Conservation (phyloP, 768 basidiomycete species). For the Tricholoma bakamatsutake region DNA sequence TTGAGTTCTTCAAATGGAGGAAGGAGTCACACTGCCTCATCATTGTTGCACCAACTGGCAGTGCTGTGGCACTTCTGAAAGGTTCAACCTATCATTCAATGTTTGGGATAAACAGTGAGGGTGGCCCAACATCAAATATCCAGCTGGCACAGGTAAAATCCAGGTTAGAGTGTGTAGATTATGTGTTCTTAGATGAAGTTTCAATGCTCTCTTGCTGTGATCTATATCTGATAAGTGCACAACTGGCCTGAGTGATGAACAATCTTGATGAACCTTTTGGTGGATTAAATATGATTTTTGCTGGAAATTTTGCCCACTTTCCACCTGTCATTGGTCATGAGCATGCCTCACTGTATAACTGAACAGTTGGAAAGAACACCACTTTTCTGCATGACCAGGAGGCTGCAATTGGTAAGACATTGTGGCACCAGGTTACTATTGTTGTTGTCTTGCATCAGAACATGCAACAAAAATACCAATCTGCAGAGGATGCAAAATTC, state of each 20-base stretch:
- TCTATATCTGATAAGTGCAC: constrained; percentile 22
- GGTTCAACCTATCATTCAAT: constrained; percentile 32
- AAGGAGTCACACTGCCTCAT: constrained; percentile 18
- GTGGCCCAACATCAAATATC: background rate
- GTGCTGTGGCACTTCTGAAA: constrained; percentile 21
- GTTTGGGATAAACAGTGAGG: constrained; percentile 15
- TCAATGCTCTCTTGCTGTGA: constrained; percentile 18
- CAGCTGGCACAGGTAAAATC: constrained; percentile 7
- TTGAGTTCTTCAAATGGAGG: constrained; percentile 14
- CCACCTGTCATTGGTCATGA: constrained; percentile 23
- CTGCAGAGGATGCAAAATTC: constrained; percentile 18
- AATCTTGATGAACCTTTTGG: constrained; percentile 21
- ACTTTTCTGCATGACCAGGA: too few species aligned
- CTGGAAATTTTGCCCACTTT: constrained; percentile 41
- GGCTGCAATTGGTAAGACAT: too few species aligned
- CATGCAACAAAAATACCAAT: constrained; percentile 26
- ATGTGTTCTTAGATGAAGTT: constrained; percentile 36
- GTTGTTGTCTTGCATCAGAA: constrained; percentile 16
- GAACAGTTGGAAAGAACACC: too few species aligned
- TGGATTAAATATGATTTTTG: constrained; percentile 34
- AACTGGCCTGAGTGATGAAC: constrained; percentile 14
- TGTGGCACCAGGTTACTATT: too few species aligned
- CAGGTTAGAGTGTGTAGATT: constrained; percentile 25
- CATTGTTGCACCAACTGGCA: constrained; percentile 26
- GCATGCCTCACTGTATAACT: too few species aligned